phyloP scores from a whole-genome alignment of 306 rosid genomes.

The Fragaria nilgerrensis region DNA sequence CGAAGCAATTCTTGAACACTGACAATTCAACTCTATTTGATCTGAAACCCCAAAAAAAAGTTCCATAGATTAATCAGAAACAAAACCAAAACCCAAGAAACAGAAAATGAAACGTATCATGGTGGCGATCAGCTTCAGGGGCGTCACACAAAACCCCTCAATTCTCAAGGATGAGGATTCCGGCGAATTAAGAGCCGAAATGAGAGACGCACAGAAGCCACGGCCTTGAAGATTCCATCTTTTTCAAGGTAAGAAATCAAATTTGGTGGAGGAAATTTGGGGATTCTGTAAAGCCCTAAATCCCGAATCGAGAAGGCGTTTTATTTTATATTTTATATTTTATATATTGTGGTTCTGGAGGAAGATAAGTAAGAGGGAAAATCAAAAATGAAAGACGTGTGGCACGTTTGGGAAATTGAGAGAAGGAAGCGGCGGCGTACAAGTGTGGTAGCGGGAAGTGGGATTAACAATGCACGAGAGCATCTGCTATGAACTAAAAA shows the following conservation, averaged over 20 bases:
- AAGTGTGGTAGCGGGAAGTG: too few relatives aligned
- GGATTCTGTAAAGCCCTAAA: slow-evolving; percentile 1
- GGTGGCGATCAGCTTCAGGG: neutral
- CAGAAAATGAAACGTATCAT: slow-evolving; percentile 4
- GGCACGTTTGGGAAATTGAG: too few relatives aligned
- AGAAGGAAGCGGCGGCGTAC: too few relatives aligned
- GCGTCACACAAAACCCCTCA: neutral
- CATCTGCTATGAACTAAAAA: too few relatives aligned
- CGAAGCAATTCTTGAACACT: neutral
- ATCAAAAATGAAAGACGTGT: too few relatives aligned
- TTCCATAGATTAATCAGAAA: neutral
- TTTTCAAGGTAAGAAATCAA: neutral
- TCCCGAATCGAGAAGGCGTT: neutral
- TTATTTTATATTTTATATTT: too few relatives aligned
- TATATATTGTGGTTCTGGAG: too few relatives aligned
- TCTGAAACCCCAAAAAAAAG: neutral
- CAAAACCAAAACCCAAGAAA: neutral
- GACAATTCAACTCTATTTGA: neutral
- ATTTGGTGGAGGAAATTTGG: neutral
- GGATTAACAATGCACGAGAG: too few relatives aligned
- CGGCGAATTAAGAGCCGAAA: neutral
- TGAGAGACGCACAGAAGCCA: neutral
- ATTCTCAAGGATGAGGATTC: neutral
- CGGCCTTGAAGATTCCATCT: neutral
- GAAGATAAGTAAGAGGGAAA: too few relatives aligned